A percentile compares a stretch with the other conserved stretches of the same genome.
Evolutionary conservation across 768 basidiomycete species (phyloP).

Genomic region (Cystofilobasidium macerans): DNA sequence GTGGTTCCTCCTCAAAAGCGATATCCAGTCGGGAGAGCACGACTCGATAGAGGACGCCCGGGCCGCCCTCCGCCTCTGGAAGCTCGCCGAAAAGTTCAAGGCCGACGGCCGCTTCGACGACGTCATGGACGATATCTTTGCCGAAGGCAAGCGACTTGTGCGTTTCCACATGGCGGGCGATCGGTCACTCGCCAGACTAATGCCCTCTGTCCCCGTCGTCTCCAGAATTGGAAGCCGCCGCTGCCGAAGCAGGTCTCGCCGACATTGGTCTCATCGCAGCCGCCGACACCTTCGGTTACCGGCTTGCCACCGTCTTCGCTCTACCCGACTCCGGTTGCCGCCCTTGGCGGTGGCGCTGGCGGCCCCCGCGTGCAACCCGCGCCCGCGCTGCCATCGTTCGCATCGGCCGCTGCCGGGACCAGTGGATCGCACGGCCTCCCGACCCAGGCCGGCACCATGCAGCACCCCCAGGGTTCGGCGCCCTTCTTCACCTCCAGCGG

Average conservation of each 20-base stretch:
- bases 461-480: not conserved
- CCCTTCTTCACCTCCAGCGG: not conserved
- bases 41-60: constrained; percentile 72
- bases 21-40: constrained; percentile 79
- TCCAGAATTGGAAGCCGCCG: constrained; percentile 27
- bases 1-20: constrained; percentile 82
- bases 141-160: constrained; percentile 40
- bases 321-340: not conserved
- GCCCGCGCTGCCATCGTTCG: not conserved
- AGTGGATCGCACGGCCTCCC: not conserved
- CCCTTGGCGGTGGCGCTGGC: not conserved
- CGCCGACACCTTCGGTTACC: not conserved
- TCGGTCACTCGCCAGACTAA: not conserved
- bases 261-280: not conserved
- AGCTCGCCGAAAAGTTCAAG: constrained; percentile 44
- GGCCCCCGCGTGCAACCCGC: not conserved
- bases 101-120: constrained; percentile 67
- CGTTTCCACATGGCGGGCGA: not conserved
- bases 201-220: not conserved
- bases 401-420: not conserved
- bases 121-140: constrained; percentile 57
- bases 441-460: not conserved
- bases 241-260: not conserved
- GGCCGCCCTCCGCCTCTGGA: constrained; percentile 20
- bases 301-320: not conserved